Percentiles rank a stretch among this genome's conserved stretches.
Conservation (phyloP, 2,329 filamentous ascomycete genomes). For the Arthrobotrys sinensis region DNA sequence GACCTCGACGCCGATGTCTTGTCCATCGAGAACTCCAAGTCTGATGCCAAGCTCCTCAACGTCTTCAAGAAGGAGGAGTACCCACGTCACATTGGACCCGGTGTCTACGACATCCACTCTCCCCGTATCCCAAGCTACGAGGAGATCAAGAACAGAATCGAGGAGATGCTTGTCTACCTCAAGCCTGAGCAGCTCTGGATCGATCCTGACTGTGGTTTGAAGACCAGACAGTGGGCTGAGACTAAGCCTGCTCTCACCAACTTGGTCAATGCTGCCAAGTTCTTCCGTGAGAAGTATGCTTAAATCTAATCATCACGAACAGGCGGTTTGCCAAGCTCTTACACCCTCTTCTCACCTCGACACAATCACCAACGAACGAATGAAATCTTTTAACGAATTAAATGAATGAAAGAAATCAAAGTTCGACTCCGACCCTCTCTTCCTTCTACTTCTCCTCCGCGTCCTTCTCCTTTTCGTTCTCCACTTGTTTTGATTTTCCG, state of each 20-base stretch:
- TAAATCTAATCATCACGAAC: slow-evolving; percentile 67
- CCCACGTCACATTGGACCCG: slow-evolving; percentile 97
- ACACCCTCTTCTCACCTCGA: slow-evolving; percentile 44
- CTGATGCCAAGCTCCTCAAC: slow-evolving; percentile 97
- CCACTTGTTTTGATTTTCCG: slow-evolving; percentile 48
- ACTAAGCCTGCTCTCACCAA: slow-evolving; percentile 95
- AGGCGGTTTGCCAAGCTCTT: slow-evolving; percentile 61
- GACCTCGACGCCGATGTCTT: slow-evolving; percentile 98
- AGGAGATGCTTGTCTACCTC: slow-evolving; percentile 97
- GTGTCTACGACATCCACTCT: slow-evolving; percentile 99
- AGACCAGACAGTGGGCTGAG: slow-evolving; percentile 99
- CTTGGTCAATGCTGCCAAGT: slow-evolving; percentile 99
- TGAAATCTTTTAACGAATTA: slow-evolving; percentile 14
- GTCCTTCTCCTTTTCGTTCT: slow-evolving; percentile 39
- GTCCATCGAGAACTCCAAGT: slow-evolving; percentile 99
- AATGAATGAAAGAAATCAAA: slow-evolving; percentile 31
- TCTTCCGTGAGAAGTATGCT: slow-evolving; percentile 90
- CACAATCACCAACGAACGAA: slow-evolving; percentile 22
- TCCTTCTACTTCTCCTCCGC: slow-evolving; percentile 5
- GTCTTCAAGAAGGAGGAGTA: slow-evolving; percentile 98
- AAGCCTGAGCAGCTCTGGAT: slow-evolving; percentile 99
- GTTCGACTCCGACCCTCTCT: background rate
- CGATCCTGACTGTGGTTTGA: slow-evolving; percentile 98
- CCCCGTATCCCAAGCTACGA: slow-evolving; percentile 96
- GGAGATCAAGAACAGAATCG: slow-evolving; percentile 97